phyloP scores from a whole-genome alignment of 2,329 filamentous ascomycete genomes.

The Fusarium redolens region DNA sequence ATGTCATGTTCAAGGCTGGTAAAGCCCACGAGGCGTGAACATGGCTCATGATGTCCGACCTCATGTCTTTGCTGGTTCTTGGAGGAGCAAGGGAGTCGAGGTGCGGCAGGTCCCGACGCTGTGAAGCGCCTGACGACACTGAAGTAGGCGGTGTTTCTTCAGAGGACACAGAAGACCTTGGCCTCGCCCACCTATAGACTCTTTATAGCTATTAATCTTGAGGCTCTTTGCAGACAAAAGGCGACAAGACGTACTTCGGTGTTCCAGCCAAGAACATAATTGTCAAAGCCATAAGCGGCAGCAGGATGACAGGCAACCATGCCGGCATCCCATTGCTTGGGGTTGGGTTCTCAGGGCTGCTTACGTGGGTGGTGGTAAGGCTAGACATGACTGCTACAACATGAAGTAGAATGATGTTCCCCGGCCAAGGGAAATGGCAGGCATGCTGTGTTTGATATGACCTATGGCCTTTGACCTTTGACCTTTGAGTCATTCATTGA shows the following conservation, averaged over 20 bases:
- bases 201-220: background rate
- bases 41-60: background rate
- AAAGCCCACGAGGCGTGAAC: background rate
- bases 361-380: background rate
- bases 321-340: background rate
- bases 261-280: background rate
- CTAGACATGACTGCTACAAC: background rate
- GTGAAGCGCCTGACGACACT: background rate
- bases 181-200: background rate
- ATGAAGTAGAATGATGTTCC: background rate
- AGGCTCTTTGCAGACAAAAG: background rate
- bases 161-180: background rate
- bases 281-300: background rate
- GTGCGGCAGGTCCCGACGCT: background rate
- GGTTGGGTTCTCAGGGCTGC: too few relatives aligned
- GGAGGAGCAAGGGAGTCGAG: background rate
- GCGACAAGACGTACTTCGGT: background rate
- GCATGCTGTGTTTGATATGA: background rate
- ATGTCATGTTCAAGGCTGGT: background rate
- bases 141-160: background rate
- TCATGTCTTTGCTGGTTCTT: background rate
- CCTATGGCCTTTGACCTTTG: background rate
- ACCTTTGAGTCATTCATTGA: background rate
- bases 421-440: background rate
- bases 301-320: background rate